Base-by-base conservation (phyloP, 2,329 filamentous ascomycete species). In the Arthroderma sp. region DNA sequence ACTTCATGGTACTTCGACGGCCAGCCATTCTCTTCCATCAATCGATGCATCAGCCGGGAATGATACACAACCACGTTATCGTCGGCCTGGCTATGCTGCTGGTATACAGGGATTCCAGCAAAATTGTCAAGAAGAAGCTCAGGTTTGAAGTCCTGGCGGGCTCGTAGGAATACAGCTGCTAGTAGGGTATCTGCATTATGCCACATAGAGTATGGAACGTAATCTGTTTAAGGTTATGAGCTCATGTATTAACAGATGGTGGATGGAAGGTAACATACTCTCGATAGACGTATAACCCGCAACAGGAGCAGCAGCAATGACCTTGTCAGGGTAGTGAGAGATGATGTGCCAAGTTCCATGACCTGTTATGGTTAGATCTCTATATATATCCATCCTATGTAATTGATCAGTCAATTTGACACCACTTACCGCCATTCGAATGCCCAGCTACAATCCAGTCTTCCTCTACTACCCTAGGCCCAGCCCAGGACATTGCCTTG, bases 21-120 rank as follows among this genome's bases (percentile, higher is more conserved):
- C 47, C 68, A 70, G 5, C 69, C 72, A 53, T 67, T 66, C 61
- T 79, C 70, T 21, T 68, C 68, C 11, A 80, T 66, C 43, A 79
- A 68, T 59, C 78, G 73, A 47, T 74, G 73, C 66, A 83, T 76
- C 8, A 80, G 67, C 7, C 80, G 72, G 3, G 79, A 81, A 65
- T 83, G 76, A 62, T 80, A 82, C 4, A 73, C 69, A 0, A 80
- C 81, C 2, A 83, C 80, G 63, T 83, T 83, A 61, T 81, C 78
- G 63, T 83, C 81, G 8, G 68, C 63, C 28, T 73, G 71, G 4
- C 81, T 80, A 65, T 83, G 81, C 60, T 82, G 80, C 61, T 80
- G 77, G 37, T 80, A 65, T 2, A 82, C 71, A 1, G 77, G 77
- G 25, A 81, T 78, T 7, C 75, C 78, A 38, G 70, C 71, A 15